Percentiles rank a stretch among this genome's conserved stretches.
Evolutionary conservation across 2,329 filamentous ascomycete genomes (phyloP).

Genomic region (Alternaria postmessia): DNA sequence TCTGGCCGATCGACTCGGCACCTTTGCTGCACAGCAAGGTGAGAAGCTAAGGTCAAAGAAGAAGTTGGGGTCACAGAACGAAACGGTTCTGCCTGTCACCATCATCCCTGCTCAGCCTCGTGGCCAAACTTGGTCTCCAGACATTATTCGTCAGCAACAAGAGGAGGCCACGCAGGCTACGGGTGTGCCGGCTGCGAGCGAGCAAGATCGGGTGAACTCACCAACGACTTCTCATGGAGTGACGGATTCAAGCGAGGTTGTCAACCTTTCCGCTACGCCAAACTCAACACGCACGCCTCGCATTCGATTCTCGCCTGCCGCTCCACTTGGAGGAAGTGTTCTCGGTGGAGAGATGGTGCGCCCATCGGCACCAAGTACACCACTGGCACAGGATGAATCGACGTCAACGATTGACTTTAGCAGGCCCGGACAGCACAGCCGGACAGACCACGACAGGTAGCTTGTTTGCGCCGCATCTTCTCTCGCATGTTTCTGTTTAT

Average conservation of each 20-base stretch:
- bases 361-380: neutral
- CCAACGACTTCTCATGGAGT: slow-evolving; percentile 19
- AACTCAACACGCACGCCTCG: slow-evolving; percentile 29
- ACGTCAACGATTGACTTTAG: slow-evolving; percentile 13
- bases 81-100: slow-evolving; percentile 62
- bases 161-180: slow-evolving; percentile 28
- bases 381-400: slow-evolving; percentile 8
- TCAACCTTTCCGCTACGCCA: slow-evolving; percentile 18
- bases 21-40: slow-evolving; percentile 59
- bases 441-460: slow-evolving; percentile 45
- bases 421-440: slow-evolving; percentile 18
- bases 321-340: slow-evolving; percentile 13
- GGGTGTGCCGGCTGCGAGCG: slow-evolving; percentile 27
- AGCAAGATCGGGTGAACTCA: slow-evolving; percentile 27
- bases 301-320: slow-evolving; percentile 37
- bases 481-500: slow-evolving; percentile 31
- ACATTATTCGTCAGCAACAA: slow-evolving; percentile 38
- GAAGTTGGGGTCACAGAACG: slow-evolving; percentile 41
- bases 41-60: slow-evolving; percentile 54
- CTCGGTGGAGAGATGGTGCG: slow-evolving; percentile 28
- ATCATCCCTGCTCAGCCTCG: slow-evolving; percentile 67
- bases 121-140: slow-evolving; percentile 64
- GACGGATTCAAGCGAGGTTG: slow-evolving; percentile 19
- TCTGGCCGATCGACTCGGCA: slow-evolving; percentile 56
- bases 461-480: slow-evolving; percentile 2